These are phyloP conservation scores for Calonectria hongkongensis DNA, from an alignment of 2,329 filamentous ascomycete species.

Conservation along the genomic window DNA sequence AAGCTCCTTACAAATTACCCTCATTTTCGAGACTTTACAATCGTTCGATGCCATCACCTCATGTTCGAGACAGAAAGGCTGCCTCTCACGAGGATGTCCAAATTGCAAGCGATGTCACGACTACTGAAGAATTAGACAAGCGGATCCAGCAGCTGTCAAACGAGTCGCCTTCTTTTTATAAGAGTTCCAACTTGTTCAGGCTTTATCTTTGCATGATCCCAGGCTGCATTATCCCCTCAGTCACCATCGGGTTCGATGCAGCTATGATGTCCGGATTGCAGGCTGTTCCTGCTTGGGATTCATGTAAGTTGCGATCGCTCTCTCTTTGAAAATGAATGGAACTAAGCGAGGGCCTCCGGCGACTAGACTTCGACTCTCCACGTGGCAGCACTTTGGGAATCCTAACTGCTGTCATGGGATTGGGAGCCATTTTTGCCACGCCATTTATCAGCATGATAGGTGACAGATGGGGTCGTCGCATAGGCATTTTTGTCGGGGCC, in stretches of 20 bases:
- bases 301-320: constrained; percentile 28
- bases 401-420: constrained; percentile 64
- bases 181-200: constrained; percentile 25
- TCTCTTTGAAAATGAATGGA: background rate
- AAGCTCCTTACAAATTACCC: no score
- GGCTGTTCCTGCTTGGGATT: constrained; percentile 45
- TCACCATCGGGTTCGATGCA: constrained; percentile 64
- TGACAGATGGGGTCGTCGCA: constrained; percentile 53
- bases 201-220: constrained; percentile 44
- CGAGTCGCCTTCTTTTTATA: constrained; percentile 36
- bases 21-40: no score
- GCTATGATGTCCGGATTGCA: constrained; percentile 60
- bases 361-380: constrained; percentile 55
- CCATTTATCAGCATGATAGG: constrained; percentile 54
- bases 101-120: background rate
- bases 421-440: constrained; percentile 63
- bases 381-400: constrained; percentile 26
- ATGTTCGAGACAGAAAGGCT: background rate
- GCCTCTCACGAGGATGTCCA: background rate
- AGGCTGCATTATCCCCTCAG: constrained; percentile 37
- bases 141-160: constrained; percentile 28
- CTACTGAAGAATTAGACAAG: constrained; percentile 1
- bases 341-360: background rate
- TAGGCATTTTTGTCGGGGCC: constrained; percentile 54
- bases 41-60: background rate